Base-by-base conservation (phyloP, 176 grass and related monocot genomes). In the Eleusine indica region DNA sequence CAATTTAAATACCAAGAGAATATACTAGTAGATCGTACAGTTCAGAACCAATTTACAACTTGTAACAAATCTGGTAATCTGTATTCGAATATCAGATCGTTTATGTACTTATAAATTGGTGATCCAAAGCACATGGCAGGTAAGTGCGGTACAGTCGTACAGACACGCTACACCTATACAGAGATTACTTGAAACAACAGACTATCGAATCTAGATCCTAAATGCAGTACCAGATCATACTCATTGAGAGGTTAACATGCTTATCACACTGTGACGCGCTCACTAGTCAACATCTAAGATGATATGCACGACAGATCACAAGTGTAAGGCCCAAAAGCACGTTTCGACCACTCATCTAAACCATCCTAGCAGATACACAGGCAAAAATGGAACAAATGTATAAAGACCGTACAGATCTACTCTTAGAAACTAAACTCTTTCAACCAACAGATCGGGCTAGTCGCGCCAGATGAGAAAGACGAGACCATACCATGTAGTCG, bases 401-500 rank as follows among this genome's bases (percentile, higher is more conserved):
- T 2, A 48, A 44, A 53, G 35, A 43, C 5, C 14, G 40, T 21
- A 48, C 9, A 71, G 43, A 73, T 81, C 46, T 40, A 80, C 38
- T 28, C 10, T 2, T 35, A 5, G 14, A 3, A 0, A 8, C 8
- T 13, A 13, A 37, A 44, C 25, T n/a, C 18, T 1, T 11, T 9
- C 1, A 29, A 46, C 35, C 7, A 60, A 38, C 25, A 79, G 49
- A 84, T 84, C 68, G 39, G 41, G 18, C 1, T 3, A 54, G 9
- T 62, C 19, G n/a, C 12, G 5, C 1, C 8, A 58, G 37, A 73
- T 3, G 48, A 67, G 68, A 22, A 32, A 63, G 2, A n/a, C 9
- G 25, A 17, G 17, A 42, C 16, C 4, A 38, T 94, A 94, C 93
- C 93, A 95, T 95, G 90, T 95, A 95, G 51, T 92, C 93, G 40